A percentile compares a stretch with the other conserved stretches of the same genome.
phyloP scores from a whole-genome alignment of 352 stramenopile genomes.

The Globisporangium polare region DNA sequence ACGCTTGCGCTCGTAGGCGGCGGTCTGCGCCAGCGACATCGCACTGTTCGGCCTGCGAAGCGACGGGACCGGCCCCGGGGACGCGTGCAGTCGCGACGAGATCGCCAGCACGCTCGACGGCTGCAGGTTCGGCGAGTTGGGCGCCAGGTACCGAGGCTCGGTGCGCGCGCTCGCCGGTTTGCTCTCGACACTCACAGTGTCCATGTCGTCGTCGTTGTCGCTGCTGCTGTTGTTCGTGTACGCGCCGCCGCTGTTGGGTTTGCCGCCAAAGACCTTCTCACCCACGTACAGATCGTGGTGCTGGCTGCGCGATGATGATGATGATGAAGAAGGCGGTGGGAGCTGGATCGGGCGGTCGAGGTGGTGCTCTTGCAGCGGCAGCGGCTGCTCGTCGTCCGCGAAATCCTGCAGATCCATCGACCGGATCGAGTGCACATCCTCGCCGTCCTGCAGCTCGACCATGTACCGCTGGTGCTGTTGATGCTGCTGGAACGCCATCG shows the following conservation, averaged over 20 bases:
- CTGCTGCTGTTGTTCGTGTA: slow-evolving; percentile 16
- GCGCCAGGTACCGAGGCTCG: slow-evolving; percentile 2
- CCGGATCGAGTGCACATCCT: slow-evolving; percentile 18
- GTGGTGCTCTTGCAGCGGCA: slow-evolving; percentile 17
- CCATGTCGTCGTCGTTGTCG: slow-evolving; percentile 15
- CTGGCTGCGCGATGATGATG: background rate
- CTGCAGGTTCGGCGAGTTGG: slow-evolving; percentile 14
- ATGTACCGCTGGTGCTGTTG: slow-evolving; percentile 11
- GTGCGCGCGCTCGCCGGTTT: slow-evolving; percentile 6
- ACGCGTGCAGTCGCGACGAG: slow-evolving; percentile 11
- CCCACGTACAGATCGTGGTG: slow-evolving; percentile 4
- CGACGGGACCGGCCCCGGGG: background rate
- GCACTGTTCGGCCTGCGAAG: slow-evolving; percentile 10
- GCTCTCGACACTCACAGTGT: slow-evolving; percentile 12
- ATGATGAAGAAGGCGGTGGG: background rate
- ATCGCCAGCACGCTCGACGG: slow-evolving; percentile 17
- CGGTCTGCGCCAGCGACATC: background rate
- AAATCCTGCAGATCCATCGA: slow-evolving; percentile 10
- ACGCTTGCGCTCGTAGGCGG: slow-evolving; percentile 18
- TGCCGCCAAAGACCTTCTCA: background rate
- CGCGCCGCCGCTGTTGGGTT: background rate
- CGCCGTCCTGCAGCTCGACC: slow-evolving; percentile 14
- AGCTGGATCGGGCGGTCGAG: slow-evolving; percentile 13
- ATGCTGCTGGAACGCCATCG: slow-evolving; percentile 6
- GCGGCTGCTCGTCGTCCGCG: slow-evolving; percentile 3